Conservation (phyloP, 345 rosid genomes). For the Excoecaria agallocha region DNA sequence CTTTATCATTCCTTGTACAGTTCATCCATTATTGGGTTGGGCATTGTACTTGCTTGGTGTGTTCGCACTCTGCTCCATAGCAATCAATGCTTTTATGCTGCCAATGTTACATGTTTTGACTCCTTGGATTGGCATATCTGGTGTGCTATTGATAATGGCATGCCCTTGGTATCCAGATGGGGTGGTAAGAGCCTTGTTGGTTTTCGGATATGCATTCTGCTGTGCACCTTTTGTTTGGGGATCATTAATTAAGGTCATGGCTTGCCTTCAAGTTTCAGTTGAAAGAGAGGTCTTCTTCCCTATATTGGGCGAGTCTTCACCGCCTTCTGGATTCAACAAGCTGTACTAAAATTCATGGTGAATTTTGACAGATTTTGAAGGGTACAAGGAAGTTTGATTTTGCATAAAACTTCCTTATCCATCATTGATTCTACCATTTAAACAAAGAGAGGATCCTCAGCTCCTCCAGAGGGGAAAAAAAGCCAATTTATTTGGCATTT, state of each 20-base stretch:
- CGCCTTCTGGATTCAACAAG: constrained; percentile 30
- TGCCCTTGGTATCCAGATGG: constrained; percentile 73
- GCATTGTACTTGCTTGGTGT: constrained; percentile 67
- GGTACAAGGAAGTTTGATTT: constrained; percentile 13
- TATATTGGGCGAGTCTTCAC: constrained; percentile 39
- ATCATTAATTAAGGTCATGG: constrained; percentile 51
- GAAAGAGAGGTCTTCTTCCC: constrained; percentile 79
- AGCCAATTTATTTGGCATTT: not conserved
- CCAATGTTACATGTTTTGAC: constrained; percentile 54
- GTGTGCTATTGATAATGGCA: constrained; percentile 79
- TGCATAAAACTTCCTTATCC: constrained; percentile 4
- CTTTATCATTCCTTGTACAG: constrained; percentile 70
- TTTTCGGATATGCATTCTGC: constrained; percentile 74
- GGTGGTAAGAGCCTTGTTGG: constrained; percentile 58
- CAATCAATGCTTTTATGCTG: constrained; percentile 63
- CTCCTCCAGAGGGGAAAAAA: not conserved
- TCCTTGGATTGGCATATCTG: constrained; percentile 63
- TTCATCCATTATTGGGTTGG: constrained; percentile 90
- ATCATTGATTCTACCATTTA: not conserved
- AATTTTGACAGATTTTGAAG: not conserved
- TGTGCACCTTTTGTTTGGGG: constrained; percentile 67
- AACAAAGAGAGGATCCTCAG: not conserved
- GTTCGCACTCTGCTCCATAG: constrained; percentile 56
- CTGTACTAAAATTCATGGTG: constrained; percentile 4
- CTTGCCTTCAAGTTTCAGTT: constrained; percentile 59